A percentile compares a stretch with the other conserved stretches of the same genome.
Evolutionary conservation across 1,284 basidiomycete genomes (phyloP).

Genomic region (Sparassis latifolia): DNA sequence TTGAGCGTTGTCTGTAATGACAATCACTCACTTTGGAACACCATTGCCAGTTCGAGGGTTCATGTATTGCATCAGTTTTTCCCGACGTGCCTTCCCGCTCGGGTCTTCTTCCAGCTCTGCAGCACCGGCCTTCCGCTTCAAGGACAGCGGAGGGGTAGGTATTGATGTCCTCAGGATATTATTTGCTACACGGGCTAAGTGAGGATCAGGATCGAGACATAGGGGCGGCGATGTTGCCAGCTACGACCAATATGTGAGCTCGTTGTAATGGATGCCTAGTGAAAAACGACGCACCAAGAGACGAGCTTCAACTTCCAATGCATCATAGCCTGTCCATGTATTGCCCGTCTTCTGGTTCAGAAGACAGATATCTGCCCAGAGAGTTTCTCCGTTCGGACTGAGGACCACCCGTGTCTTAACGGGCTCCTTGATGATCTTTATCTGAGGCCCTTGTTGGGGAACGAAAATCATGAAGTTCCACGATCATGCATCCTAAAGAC

Average conservation of each 20-base stretch:
- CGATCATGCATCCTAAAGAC: conserved; percentile 66
- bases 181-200: conserved; percentile 67
- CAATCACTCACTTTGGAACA: conserved; percentile 13
- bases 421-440: conserved; percentile 43
- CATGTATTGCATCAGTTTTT: conserved; percentile 74
- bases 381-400: conserved; percentile 64
- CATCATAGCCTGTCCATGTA: conserved; percentile 62
- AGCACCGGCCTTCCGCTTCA: conserved; percentile 69
- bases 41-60: conserved; percentile 35
- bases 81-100: conserved; percentile 57
- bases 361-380: conserved; percentile 71
- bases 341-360: conserved; percentile 50
- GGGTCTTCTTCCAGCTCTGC: conserved; percentile 68
- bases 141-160: conserved; percentile 58
- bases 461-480: conserved; percentile 71
- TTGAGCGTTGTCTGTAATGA: background rate
- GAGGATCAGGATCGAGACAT: conserved; percentile 70
- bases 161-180: conserved; percentile 61
- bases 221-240: conserved; percentile 64
- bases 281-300: conserved; percentile 46
- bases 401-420: conserved; percentile 64
- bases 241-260: conserved; percentile 30
- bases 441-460: conserved; percentile 45
- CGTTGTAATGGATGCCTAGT: background rate
- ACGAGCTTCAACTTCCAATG: conserved; percentile 64